Conservation (phyloP, 352 stramenopile genomes). For the Globisporangium spinosum region DNA sequence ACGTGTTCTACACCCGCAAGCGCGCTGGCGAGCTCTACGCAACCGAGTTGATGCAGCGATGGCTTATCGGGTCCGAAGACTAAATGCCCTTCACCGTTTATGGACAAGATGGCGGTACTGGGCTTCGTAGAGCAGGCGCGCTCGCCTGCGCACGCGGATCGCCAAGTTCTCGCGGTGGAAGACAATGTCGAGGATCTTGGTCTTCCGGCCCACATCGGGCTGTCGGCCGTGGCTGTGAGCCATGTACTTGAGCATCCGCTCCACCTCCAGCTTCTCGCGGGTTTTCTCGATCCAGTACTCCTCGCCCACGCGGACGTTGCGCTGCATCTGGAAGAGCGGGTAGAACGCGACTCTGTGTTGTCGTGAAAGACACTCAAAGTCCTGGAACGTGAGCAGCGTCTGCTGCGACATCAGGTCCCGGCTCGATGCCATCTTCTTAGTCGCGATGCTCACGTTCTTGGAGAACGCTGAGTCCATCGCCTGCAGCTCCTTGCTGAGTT, state of each 20-base stretch:
- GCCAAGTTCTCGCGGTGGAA: constrained; percentile 28
- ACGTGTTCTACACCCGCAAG: constrained; percentile 45
- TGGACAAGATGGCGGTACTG: constrained; percentile 11
- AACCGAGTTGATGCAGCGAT: constrained; percentile 33
- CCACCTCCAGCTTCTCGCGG: constrained; percentile 34
- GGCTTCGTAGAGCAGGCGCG: constrained; percentile 37
- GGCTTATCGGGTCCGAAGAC: constrained; percentile 19
- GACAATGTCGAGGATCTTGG: constrained; percentile 28
- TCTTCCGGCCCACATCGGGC: constrained; percentile 33
- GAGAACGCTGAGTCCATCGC: constrained; percentile 35
- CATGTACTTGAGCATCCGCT: constrained; percentile 38
- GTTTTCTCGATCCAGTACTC: constrained; percentile 53
- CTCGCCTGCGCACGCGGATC: constrained; percentile 28
- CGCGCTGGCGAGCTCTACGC: constrained; percentile 46
- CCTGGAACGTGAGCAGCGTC: constrained; percentile 35
- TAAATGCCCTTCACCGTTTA: background rate
- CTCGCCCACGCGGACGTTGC: constrained; percentile 33
- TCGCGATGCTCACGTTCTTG: constrained; percentile 44
- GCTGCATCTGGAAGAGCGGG: constrained; percentile 49
- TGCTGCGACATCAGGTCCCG: constrained; percentile 20
- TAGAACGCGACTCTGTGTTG: constrained; percentile 52
- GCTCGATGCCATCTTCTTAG: constrained; percentile 31
- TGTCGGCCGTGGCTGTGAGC: constrained; percentile 30
- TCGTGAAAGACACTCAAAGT: constrained; percentile 47
- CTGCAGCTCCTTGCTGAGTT: constrained; percentile 40